Evolutionary conservation across 331 rosid genomes (phyloP).

Genomic region (Quercus lobata): DNA sequence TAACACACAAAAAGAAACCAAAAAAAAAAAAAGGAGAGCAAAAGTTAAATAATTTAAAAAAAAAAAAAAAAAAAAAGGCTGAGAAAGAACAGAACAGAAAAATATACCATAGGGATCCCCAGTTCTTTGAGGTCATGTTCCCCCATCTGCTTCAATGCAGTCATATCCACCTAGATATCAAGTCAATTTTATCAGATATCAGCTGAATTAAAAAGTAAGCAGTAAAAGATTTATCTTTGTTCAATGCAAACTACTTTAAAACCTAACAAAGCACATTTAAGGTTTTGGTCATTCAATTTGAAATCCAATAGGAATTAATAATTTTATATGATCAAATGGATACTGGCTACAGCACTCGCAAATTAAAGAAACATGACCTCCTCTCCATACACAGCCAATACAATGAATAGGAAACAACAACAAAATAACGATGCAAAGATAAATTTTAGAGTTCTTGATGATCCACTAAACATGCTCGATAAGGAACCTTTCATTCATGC

Average conservation of each 20-base stretch:
- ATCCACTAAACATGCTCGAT: not conserved
- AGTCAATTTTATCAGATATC: not conserved
- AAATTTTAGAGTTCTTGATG: not conserved
- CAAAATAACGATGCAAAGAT: not conserved
- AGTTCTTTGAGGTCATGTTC: conserved; percentile 94
- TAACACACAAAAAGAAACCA: too few relatives aligned
- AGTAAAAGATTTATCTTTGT: not conserved
- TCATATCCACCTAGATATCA: conserved; percentile 74
- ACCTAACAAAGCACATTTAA: not conserved
- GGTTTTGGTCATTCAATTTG: not conserved
- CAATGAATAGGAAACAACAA: not conserved
- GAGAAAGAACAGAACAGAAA: not conserved
- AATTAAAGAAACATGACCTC: not conserved
- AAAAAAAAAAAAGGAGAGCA: too few relatives aligned
- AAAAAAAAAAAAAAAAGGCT: not conserved
- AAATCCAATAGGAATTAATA: not conserved
- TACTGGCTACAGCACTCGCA: not conserved
- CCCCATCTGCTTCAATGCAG: conserved; percentile 95
- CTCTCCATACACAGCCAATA: not conserved
- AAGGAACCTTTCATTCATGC: not conserved
- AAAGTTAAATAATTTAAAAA: not conserved
- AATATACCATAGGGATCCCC: conserved; percentile 93
- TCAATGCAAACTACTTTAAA: not conserved
- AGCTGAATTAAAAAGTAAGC: not conserved
- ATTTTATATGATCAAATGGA: not conserved